Conservation (phyloP, 345 rosid genomes). For the Brassica carinata region DNA sequence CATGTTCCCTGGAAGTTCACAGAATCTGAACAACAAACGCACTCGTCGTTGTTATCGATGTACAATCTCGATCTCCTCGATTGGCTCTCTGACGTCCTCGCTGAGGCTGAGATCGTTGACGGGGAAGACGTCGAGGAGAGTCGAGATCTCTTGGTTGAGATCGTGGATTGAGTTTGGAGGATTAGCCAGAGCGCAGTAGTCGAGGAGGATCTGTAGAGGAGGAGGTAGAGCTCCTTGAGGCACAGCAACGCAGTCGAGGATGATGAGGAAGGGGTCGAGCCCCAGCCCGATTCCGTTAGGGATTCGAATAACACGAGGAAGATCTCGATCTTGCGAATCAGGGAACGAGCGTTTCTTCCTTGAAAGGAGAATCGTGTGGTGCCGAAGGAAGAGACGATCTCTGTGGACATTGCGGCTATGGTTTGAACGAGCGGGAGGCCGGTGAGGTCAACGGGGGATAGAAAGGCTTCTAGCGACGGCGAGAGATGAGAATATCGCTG, state of each 20-base stretch:
- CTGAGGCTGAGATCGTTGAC: conserved; percentile 54
- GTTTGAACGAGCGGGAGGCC: conserved; percentile 68
- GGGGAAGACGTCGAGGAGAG: conserved; percentile 90
- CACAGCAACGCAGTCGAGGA: conserved; percentile 53
- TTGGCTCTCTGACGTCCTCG: conserved; percentile 79
- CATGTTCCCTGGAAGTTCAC: too few species aligned
- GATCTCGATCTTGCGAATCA: conserved; percentile 71
- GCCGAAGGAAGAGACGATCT: conserved; percentile 57
- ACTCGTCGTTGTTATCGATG: conserved; percentile 73
- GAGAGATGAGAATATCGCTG: conserved; percentile 86
- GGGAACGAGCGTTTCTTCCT: conserved; percentile 71
- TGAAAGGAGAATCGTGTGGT: conserved; percentile 56
- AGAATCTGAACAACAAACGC: too few species aligned
- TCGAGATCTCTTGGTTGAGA: conserved; percentile 77
- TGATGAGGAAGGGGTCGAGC: conserved; percentile 27
- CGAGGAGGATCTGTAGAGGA: conserved; percentile 71
- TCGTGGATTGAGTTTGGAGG: conserved; percentile 87
- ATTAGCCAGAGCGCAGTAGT: conserved; percentile 85
- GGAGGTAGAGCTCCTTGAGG: conserved; percentile 82
- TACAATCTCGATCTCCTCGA: conserved; percentile 55
- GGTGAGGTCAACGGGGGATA: conserved; percentile 83
- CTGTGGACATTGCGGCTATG: conserved; percentile 60
- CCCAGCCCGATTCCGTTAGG: conserved; percentile 53
- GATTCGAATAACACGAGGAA: conserved; percentile 65
- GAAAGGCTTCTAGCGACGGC: conserved; percentile 74